phyloP scores from a whole-genome alignment of 495 filamentous ascomycete species.

The Trichoderma virens region DNA sequence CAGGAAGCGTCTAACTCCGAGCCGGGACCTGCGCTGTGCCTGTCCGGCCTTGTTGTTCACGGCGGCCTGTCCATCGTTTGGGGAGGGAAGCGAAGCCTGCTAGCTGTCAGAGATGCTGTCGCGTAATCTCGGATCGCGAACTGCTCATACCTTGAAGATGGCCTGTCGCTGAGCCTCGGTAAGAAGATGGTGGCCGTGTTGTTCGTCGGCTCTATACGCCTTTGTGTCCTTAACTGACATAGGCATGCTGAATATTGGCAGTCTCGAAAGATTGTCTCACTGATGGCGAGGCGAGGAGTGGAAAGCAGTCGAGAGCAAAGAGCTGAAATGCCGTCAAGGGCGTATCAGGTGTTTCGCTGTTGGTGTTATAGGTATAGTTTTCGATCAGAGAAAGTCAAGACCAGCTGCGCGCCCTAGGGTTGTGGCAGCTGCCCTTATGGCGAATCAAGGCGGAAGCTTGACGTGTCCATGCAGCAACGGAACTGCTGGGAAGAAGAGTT shows the following conservation, averaged over 20 bases:
- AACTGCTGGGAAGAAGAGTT: conserved; percentile 3
- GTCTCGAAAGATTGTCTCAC: not conserved
- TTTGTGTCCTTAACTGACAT: not conserved
- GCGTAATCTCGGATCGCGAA: not conserved
- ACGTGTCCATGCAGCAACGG: conserved; percentile 5
- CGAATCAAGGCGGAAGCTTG: not conserved
- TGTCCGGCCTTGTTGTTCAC: conserved; percentile 14
- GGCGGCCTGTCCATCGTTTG: not conserved
- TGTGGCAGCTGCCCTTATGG: not conserved
- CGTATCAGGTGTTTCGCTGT: not conserved
- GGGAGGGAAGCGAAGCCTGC: conserved; percentile 7
- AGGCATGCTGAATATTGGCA: conserved; percentile 5
- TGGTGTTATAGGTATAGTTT: not conserved
- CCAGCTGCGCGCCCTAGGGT: not conserved
- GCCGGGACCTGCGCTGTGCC: conserved; percentile 24
- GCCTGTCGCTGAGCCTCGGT: conserved; percentile 8
- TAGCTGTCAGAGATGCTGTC: not conserved
- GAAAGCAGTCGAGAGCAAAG: not conserved
- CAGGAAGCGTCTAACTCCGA: conserved; percentile 61
- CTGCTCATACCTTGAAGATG: conserved; percentile 13
- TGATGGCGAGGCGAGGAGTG: not conserved
- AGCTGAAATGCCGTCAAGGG: not conserved
- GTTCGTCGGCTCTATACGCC: conserved; percentile 7
- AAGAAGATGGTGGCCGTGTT: not conserved
- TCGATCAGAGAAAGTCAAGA: not conserved